Conservation (phyloP, 2,329 filamentous ascomycete species). For the Acrodontium crateriforme region DNA sequence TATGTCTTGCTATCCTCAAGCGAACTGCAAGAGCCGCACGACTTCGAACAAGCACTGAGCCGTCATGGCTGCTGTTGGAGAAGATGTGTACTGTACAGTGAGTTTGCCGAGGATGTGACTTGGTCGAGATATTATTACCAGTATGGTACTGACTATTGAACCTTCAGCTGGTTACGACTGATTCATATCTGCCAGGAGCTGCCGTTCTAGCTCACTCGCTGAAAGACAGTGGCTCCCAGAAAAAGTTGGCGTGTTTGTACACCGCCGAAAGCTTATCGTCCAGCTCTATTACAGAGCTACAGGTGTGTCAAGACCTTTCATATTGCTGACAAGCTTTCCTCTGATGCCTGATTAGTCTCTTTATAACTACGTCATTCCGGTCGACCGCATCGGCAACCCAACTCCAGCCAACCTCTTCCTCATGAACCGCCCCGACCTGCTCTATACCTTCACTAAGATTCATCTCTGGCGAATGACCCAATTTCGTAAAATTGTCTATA, state of each 20-base stretch:
- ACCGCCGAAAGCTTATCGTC: slow-evolving; percentile 65
- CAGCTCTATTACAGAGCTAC: slow-evolving; percentile 64
- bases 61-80: no score
- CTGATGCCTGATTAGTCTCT: slow-evolving; percentile 42
- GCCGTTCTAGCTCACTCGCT: slow-evolving; percentile 89
- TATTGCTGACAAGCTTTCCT: slow-evolving; percentile 1
- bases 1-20: no score
- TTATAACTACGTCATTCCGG: slow-evolving; percentile 80
- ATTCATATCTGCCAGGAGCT: slow-evolving; percentile 90
- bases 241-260: slow-evolving; percentile 73
- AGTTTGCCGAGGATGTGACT: slow-evolving; percentile 13
- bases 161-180: slow-evolving; percentile 72
- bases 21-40: no score
- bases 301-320: no score
- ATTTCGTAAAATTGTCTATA: slow-evolving; percentile 83
- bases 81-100: slow-evolving; percentile 55
- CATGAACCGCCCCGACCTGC: slow-evolving; percentile 81
- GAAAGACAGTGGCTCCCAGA: slow-evolving; percentile 74
- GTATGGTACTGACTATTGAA: slow-evolving; percentile 4
- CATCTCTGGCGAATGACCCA: slow-evolving; percentile 83
- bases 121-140: not conserved
- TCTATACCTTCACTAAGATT: slow-evolving; percentile 93
- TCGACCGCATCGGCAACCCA: slow-evolving; percentile 63
- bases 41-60: no score
- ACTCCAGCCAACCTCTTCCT: slow-evolving; percentile 71